Conservation (phyloP, 2,329 filamentous ascomycete species). For the Aspergillus hiratsukae region DNA sequence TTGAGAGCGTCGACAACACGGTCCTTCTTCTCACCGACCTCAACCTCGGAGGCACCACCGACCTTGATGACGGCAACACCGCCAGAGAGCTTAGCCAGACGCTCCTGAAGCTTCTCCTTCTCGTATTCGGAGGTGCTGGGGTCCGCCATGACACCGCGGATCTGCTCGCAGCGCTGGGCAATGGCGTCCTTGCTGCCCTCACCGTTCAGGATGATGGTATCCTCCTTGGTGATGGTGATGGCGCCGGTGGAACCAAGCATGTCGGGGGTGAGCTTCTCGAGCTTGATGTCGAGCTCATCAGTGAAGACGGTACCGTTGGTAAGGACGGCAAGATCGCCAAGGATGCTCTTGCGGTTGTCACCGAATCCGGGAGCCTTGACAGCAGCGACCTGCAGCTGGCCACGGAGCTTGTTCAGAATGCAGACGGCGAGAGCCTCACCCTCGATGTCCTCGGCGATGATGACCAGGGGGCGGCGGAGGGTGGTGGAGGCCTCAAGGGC, state of each 20-base stretch:
- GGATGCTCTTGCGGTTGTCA: constrained; percentile 99
- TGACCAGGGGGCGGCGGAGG: constrained; percentile 89
- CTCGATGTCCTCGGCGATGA: constrained; percentile 98
- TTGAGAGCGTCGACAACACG: constrained; percentile 98
- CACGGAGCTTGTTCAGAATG: constrained; percentile 99
- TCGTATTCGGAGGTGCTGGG: constrained; percentile 96
- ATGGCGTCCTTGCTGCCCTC: constrained; percentile 93
- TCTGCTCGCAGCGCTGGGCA: constrained; percentile 95
- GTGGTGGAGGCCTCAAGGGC: constrained; percentile 96
- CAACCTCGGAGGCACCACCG: constrained; percentile 92
- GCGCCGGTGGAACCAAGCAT: constrained; percentile 96
- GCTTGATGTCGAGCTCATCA: constrained; percentile 97
- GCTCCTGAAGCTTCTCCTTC: constrained; percentile 99
- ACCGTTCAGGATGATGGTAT: constrained; percentile 97
- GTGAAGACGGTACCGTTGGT: constrained; percentile 98
- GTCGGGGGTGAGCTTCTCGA: constrained; percentile 94
- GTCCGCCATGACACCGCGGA: constrained; percentile 93
- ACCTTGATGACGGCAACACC: constrained; percentile 99
- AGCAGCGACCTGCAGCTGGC: constrained; percentile 95
- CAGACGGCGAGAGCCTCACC: constrained; percentile 97
- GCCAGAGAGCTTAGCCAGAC: constrained; percentile 96
- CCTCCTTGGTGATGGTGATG: constrained; percentile 99
- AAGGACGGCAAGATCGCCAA: constrained; percentile 90
- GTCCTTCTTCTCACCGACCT: constrained; percentile 99
- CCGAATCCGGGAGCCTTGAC: constrained; percentile 99